Evolutionary conservation across 495 filamentous ascomycete genomes (phyloP).

Genomic region (Cryomyces antarcticus): DNA sequence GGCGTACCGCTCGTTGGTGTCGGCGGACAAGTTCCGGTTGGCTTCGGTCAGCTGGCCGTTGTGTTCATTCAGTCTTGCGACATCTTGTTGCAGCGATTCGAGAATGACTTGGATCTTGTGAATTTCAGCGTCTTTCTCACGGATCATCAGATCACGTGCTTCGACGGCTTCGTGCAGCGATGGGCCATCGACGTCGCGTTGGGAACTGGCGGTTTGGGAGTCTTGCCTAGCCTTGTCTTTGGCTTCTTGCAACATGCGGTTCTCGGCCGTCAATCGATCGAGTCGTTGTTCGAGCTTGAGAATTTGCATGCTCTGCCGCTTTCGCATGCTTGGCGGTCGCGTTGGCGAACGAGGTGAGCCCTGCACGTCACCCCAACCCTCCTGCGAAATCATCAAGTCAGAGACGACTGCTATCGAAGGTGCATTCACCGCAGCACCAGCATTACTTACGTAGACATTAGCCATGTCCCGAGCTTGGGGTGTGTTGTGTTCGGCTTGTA

Average conservation of each 20-base stretch:
- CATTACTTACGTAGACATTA: slow-evolving; percentile 72
- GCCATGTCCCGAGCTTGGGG: slow-evolving; percentile 66
- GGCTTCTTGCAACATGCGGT: slow-evolving; percentile 52
- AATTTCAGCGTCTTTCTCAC: slow-evolving; percentile 54
- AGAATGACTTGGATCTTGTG: slow-evolving; percentile 57
- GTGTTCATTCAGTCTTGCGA: slow-evolving; percentile 46
- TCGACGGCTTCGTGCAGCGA: slow-evolving; percentile 35
- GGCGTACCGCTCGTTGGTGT: slow-evolving; percentile 41
- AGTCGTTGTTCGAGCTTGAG: slow-evolving; percentile 59
- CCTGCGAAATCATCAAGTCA: slow-evolving; percentile 27
- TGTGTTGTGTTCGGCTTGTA: slow-evolving; percentile 74
- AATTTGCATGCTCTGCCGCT: slow-evolving; percentile 90
- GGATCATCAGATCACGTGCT: slow-evolving; percentile 32
- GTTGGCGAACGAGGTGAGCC: slow-evolving; percentile 84
- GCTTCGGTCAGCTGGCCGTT: slow-evolving; percentile 54
- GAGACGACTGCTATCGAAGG: background rate
- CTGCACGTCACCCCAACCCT: slow-evolving; percentile 85
- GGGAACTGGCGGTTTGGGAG: slow-evolving; percentile 25
- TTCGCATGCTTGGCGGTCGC: slow-evolving; percentile 78
- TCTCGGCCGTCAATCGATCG: slow-evolving; percentile 65
- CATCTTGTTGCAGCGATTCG: slow-evolving; percentile 59
- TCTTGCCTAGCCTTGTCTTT: slow-evolving; percentile 44
- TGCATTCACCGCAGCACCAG: background rate
- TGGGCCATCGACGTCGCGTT: slow-evolving; percentile 33
- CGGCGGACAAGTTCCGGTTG: slow-evolving; percentile 42